Evolutionary conservation across 1,284 basidiomycete genomes (phyloP).

Genomic region (Ganoderma boninense): DNA sequence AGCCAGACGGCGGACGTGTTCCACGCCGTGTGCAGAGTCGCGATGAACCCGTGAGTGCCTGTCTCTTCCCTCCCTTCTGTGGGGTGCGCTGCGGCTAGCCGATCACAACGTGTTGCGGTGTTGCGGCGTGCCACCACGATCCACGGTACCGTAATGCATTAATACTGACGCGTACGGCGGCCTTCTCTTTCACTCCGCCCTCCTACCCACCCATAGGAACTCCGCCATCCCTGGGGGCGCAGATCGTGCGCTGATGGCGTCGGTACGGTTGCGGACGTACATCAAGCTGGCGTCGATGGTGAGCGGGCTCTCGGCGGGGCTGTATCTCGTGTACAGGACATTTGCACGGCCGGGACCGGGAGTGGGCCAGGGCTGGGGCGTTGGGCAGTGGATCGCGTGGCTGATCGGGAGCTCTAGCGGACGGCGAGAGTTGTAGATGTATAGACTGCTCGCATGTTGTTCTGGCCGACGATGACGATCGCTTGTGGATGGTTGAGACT

Average conservation of each 20-base stretch:
- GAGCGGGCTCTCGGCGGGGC: slow-evolving; percentile 73
- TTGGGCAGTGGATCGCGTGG: slow-evolving; percentile 65
- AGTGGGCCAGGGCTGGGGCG: slow-evolving; percentile 59
- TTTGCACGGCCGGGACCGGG: slow-evolving; percentile 71
- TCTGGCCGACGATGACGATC: slow-evolving; percentile 9
- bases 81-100: slow-evolving; percentile 13
- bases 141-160: slow-evolving; percentile 5
- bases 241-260: slow-evolving; percentile 75
- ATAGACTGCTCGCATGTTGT: slow-evolving; percentile 24
- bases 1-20: slow-evolving; percentile 92
- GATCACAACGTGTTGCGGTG: slow-evolving; percentile 26
- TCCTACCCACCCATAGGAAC: slow-evolving; percentile 49
- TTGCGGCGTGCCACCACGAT: slow-evolving; percentile 5
- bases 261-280: slow-evolving; percentile 73
- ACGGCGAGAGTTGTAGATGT: slow-evolving; percentile 41
- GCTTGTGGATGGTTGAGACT: neutral
- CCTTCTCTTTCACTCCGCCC: neutral
- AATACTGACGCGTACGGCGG: slow-evolving; percentile 12
- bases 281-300: slow-evolving; percentile 73
- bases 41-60: slow-evolving; percentile 77
- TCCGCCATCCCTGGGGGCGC: slow-evolving; percentile 80
- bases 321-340: slow-evolving; percentile 74
- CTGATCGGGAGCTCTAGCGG: slow-evolving; percentile 49
- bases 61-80: slow-evolving; percentile 19
- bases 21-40: slow-evolving; percentile 85